These are phyloP conservation scores for Acrodontium crateriforme DNA, from an alignment of 2,329 filamentous ascomycete genomes.

Conservation along the genomic window DNA sequence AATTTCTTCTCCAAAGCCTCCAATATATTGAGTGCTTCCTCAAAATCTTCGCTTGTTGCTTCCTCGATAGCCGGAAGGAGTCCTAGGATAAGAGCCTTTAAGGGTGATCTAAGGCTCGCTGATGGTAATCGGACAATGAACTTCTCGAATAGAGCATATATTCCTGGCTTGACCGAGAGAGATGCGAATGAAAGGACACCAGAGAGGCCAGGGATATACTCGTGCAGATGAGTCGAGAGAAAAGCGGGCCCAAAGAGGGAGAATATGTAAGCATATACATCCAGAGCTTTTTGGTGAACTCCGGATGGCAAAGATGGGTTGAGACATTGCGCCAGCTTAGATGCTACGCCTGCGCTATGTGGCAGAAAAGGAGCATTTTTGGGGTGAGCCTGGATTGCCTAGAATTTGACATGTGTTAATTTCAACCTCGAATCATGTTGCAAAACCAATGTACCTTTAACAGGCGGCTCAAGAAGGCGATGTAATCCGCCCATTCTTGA, in stretches of 20 bases:
- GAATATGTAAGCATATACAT: slow-evolving; percentile 87
- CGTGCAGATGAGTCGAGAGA: slow-evolving; percentile 64
- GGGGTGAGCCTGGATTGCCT: slow-evolving; percentile 82
- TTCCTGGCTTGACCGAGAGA: slow-evolving; percentile 72
- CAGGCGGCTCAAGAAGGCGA: slow-evolving; percentile 83
- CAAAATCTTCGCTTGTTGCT: slow-evolving; percentile 94
- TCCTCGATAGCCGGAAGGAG: slow-evolving; percentile 86
- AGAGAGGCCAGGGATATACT: slow-evolving; percentile 82
- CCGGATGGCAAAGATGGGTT: slow-evolving; percentile 88
- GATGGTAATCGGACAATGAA: slow-evolving; percentile 62
- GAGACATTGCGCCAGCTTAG: slow-evolving; percentile 85
- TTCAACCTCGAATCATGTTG: background rate
- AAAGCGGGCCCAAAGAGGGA: slow-evolving; percentile 62
- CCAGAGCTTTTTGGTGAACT: slow-evolving; percentile 92
- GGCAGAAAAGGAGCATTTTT: slow-evolving; percentile 59
- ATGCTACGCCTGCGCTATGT: slow-evolving; percentile 69
- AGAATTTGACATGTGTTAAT: slow-evolving; percentile 1
- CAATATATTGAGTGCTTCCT: slow-evolving; percentile 65
- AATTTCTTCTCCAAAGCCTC: slow-evolving; percentile 62
- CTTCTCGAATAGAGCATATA: slow-evolving; percentile 69
- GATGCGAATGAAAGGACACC: slow-evolving; percentile 90
- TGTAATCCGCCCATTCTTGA: slow-evolving; percentile 99
- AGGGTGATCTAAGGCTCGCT: slow-evolving; percentile 62
- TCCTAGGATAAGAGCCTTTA: slow-evolving; percentile 83
- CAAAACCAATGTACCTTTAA: slow-evolving; percentile 51